Percentiles rank a stretch among this genome's conserved stretches.
Evolutionary conservation across 305 asterid genomes (phyloP).

Genomic region (Caryopteris hybrid): DNA sequence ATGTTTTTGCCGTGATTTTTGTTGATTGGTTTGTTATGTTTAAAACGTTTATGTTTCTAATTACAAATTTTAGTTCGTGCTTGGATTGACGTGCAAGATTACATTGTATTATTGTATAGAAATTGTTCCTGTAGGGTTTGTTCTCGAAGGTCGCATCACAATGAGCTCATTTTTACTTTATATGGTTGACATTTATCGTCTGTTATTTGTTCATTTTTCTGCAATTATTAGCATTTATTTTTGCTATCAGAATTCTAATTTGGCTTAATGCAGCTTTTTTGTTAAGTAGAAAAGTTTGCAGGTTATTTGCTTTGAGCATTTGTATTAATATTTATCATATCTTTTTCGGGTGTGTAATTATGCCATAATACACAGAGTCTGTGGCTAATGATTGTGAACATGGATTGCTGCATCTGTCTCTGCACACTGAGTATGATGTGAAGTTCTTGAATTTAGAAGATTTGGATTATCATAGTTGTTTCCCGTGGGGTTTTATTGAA

Average conservation of each 20-base stretch:
- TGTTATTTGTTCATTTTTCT: neutral
- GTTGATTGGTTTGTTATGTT: neutral
- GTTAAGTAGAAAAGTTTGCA: no score
- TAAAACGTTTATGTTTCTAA: neutral
- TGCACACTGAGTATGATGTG: neutral
- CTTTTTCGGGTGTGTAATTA: neutral
- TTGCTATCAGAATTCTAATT: neutral
- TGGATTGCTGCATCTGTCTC: no score
- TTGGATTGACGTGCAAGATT: neutral
- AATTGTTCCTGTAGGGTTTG: neutral
- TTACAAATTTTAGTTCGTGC: neutral
- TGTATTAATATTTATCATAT: neutral
- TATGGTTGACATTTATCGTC: no score
- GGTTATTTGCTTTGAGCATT: neutral
- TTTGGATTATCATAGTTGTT: neutral
- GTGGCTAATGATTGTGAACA: no score
- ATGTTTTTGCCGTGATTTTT: conserved; percentile 5
- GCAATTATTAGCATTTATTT: neutral
- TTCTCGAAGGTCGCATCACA: neutral
- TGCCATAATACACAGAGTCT: no score
- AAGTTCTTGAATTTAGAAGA: neutral
- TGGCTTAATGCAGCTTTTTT: neutral
- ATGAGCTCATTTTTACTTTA: neutral
- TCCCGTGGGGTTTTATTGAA: neutral
- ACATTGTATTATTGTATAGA: neutral